Base-by-base conservation (phyloP, 768 basidiomycete species). In the Artomyces pyxidatus region DNA sequence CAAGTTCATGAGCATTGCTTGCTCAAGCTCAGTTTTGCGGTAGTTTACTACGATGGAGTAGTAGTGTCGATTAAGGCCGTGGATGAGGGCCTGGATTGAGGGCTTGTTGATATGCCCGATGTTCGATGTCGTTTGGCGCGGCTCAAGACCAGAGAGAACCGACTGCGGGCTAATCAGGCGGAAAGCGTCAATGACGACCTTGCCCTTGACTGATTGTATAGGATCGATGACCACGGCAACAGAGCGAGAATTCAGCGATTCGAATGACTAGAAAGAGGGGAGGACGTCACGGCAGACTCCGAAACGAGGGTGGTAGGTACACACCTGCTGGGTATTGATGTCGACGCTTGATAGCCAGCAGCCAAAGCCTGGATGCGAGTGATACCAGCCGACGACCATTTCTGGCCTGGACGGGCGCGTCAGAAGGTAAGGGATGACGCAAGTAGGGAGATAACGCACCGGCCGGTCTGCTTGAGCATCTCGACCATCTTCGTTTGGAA, bases 371-470 rank as follows among this genome's bases (percentile, higher is more conserved):
- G 96, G 96, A 73, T 99, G 96, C 32, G 96, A 98, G 68, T 99
- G 96, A 63, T 99, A 99, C 96, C 96, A 99, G 3, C 96, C 96
- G 1, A 99, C 96, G 5, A 98, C 96, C 83, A 86, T 89, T 72
- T 98, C 96, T 27, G 95, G 89, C 59, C 94, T 84, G 50, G 14
- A 26, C 14, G 45, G 11, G 45, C 11, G 23, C 26, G 17, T 14
- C 25, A 39, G 45, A n/a, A n/a, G 45, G 46, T 38, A 45, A 25
- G 21, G n/a, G 23, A 43, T 14, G 23, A 30, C n/a, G 4, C 23
- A 37, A 39, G 14, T 12, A 6, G n/a, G 19, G 6, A 23, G 46
- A 37, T 21, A 17, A 66, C 84, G 62, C 58, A 91, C 92, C 95
- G 72, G 54, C 96, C 96, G 0, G 96, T 99, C 72, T 98, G 96